Conservation (phyloP, 2,329 filamentous ascomycete species). For the Tolypocladium inflatum region DNA sequence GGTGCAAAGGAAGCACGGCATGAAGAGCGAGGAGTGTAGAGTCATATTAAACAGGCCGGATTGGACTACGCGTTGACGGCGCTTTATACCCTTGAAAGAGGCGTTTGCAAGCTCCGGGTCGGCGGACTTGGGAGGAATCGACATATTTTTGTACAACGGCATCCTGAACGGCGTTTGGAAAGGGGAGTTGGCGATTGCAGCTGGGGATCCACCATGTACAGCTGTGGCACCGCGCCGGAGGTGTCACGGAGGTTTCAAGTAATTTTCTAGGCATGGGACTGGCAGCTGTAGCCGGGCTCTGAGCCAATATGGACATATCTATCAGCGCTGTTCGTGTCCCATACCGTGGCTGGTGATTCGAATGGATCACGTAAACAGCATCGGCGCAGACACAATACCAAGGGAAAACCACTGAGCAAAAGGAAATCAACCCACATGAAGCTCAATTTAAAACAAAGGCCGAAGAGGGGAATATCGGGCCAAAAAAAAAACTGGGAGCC, state of each 20-base stretch:
- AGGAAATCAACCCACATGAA: too few relatives aligned
- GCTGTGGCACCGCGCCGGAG: background rate
- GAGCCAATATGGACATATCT: background rate
- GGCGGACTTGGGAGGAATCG: background rate
- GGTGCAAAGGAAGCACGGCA: background rate
- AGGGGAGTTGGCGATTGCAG: slow-evolving; percentile 6
- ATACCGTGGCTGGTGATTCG: too few relatives aligned
- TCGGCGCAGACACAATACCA: too few relatives aligned
- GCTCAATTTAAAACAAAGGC: too few relatives aligned
- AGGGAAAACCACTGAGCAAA: too few relatives aligned
- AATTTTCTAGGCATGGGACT: background rate
- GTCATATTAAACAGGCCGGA: background rate
- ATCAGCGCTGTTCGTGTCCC: too few relatives aligned
- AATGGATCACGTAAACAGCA: too few relatives aligned
- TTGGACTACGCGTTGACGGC: background rate
- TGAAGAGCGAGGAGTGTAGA: background rate
- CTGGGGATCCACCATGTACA: background rate
- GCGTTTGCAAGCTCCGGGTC: slow-evolving; percentile 1
- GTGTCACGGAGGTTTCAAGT: background rate
- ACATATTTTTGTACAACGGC: slow-evolving; percentile 2
- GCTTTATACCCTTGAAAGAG: slow-evolving; percentile 6
- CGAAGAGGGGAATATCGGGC: background rate
- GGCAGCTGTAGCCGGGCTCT: background rate
- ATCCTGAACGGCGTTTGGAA: slow-evolving; percentile 8
- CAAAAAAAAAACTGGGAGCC: slow-evolving; percentile 25